Evolutionary conservation across 495 filamentous ascomycete species (phyloP).

Genomic region (Darksidea phi): DNA sequence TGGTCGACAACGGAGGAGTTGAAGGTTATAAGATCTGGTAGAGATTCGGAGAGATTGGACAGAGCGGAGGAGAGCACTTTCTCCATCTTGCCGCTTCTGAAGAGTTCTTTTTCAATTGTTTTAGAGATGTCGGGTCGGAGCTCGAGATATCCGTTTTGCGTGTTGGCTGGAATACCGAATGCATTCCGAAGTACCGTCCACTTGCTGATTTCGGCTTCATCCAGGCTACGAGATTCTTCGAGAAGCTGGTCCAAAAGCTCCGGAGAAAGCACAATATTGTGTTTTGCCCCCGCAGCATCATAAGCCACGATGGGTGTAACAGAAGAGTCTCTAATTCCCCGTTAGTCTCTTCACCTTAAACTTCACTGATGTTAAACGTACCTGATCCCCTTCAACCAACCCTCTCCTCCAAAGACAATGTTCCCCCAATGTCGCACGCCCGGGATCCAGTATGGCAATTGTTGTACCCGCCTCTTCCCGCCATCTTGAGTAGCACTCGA

Average conservation of each 20-base stretch:
- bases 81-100: constrained; percentile 48
- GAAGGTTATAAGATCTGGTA: constrained; percentile 58
- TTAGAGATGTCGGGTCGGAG: constrained; percentile 43
- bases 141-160: constrained; percentile 41
- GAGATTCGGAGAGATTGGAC: constrained; percentile 45
- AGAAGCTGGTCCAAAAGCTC: constrained; percentile 51
- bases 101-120: constrained; percentile 45
- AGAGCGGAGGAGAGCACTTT: constrained; percentile 44
- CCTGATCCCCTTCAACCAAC: constrained; percentile 47
- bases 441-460: constrained; percentile 61
- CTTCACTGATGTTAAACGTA: constrained; percentile 36
- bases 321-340: constrained; percentile 41
- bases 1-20: constrained; percentile 60
- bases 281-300: constrained; percentile 50
- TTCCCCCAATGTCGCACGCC: constrained; percentile 55
- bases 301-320: constrained; percentile 53
- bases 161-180: constrained; percentile 49
- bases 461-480: constrained; percentile 41
- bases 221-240: constrained; percentile 39
- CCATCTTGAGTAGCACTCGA: constrained; percentile 5
- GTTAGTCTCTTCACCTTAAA: neutral
- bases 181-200: constrained; percentile 50
- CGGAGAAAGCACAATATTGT: constrained; percentile 55
- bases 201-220: constrained; percentile 42
- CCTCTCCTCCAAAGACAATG: constrained; percentile 49